Conservation (phyloP, 1,284 basidiomycete species). For the Megacollybia platyphylla region DNA sequence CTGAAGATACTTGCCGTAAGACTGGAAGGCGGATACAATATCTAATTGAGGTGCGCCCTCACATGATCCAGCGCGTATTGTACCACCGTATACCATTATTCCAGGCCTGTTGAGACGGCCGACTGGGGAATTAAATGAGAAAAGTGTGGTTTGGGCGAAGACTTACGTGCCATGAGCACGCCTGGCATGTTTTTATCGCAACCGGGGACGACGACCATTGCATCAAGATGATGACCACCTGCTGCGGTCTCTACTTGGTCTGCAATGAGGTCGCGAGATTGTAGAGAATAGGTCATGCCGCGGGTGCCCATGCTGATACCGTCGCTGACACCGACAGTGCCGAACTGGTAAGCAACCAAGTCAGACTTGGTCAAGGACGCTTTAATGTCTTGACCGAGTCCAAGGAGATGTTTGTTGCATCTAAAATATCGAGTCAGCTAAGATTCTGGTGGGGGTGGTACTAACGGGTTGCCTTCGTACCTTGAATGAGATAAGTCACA, state of each 20-base stretch:
- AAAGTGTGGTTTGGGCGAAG: conserved; percentile 11
- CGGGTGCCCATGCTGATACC: conserved; percentile 95
- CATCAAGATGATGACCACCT: conserved; percentile 98
- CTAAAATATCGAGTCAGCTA: conserved; percentile 22
- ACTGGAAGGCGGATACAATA: conserved; percentile 91
- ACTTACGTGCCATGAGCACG: conserved; percentile 84
- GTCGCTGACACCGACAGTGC: conserved; percentile 93
- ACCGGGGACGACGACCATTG: conserved; percentile 91
- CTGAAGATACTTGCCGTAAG: conserved; percentile 87
- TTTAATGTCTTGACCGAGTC: conserved; percentile 82
- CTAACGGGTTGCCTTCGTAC: conserved; percentile 86
- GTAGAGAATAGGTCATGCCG: conserved; percentile 91
- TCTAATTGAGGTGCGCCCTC: conserved; percentile 74
- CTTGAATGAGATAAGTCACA: conserved; percentile 21
- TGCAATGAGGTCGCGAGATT: conserved; percentile 93
- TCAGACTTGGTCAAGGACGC: conserved; percentile 62
- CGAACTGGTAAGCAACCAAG: conserved; percentile 93
- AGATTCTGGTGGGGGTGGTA: conserved; percentile 6
- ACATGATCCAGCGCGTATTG: conserved; percentile 85
- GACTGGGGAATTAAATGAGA: conserved; percentile 30
- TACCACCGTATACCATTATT: conserved; percentile 94
- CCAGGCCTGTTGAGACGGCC: conserved; percentile 90
- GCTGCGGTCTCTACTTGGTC: conserved; percentile 94
- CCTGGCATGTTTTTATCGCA: conserved; percentile 99
- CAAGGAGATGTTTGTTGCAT: conserved; percentile 87